Base-by-base conservation (phyloP, 257 asterid species). In the Leonotis leonurus region DNA sequence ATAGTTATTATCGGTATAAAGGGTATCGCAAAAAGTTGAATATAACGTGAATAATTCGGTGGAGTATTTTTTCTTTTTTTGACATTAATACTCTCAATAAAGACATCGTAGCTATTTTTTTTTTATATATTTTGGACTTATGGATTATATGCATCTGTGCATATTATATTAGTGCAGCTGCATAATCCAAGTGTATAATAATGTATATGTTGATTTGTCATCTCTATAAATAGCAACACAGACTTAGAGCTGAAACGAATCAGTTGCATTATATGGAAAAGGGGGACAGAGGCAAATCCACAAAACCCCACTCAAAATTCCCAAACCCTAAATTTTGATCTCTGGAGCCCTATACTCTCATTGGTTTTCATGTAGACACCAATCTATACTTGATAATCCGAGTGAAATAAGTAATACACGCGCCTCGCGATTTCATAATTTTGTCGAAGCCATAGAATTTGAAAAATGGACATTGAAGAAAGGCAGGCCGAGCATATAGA, bases 401-500 rank as follows among this genome's bases (percentile, higher is more conserved):
- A 11, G 9, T 1, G 29, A 6, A n/a, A 36, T 3, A 17, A 33
- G 60, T 16, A 16, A 54, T 54, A 26, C 1, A 64, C 43, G 33
- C 25, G 12, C 70, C 11, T 32, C 40, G 56, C 13, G 25, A 44
- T 64, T 57, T 46, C 24, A 18, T 18, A 29, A 9, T 33, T 30
- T 60, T 29, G 13, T 58, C 24, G 69, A 60, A 69, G 64, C 46
- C 39, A 5, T 57, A 37, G 64, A 32, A 58, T 32, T 58, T 22
- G 40, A 49, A 56, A 59, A 46, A 90, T 90, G 98, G 98, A 90
- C 64, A 74, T 83, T 24, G 98, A 90, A 69, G 84, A 88, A 72
- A 84, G 65, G 87, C 98, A 90, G 73, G 84, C 80, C 56, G 98
- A 90, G 77, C 85, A 80, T 73, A 82, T 88, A 72, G 89, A 83